Evolutionary conservation across 306 rosid species (phyloP).

Genomic region (Quercus aquifolioides): DNA sequence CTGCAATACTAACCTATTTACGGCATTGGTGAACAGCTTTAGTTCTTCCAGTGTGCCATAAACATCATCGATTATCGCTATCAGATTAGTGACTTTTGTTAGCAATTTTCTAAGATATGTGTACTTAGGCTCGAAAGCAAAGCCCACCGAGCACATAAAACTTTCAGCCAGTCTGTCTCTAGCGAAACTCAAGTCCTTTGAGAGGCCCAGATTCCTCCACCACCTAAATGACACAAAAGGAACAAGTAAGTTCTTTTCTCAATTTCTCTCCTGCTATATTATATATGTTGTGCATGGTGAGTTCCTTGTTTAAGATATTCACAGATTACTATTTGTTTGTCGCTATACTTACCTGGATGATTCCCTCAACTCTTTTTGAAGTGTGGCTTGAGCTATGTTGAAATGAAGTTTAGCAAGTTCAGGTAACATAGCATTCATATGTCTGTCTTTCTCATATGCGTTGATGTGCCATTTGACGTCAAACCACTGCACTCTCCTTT

Average conservation of each 20-base stretch:
- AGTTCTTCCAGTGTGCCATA: constrained; percentile 57
- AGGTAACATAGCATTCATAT: constrained; percentile 11
- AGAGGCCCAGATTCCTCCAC: constrained; percentile 42
- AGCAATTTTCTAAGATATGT: constrained; percentile 52
- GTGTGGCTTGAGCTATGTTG: constrained; percentile 40
- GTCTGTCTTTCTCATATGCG: constrained; percentile 7
- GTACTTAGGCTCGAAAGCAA: constrained; percentile 37
- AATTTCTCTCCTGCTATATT: too few relatives aligned
- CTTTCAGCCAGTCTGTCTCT: constrained; percentile 63
- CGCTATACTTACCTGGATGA: constrained; percentile 31
- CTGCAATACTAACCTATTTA: constrained; percentile 33
- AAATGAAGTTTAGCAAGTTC: constrained; percentile 46
- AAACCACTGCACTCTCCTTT: constrained; percentile 59
- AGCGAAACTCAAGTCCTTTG: constrained; percentile 40
- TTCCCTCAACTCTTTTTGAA: constrained; percentile 49
- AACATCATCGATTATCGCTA: constrained; percentile 50
- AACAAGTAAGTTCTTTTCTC: too few relatives aligned
- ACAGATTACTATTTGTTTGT: too few relatives aligned
- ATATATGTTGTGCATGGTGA: too few relatives aligned
- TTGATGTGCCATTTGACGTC: constrained; percentile 48
- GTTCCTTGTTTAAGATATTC: neutral
- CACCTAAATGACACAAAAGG: constrained; percentile 15
- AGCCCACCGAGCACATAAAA: constrained; percentile 59
- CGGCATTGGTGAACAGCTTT: constrained; percentile 43
- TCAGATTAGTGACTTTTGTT: constrained; percentile 47